Conservation (phyloP, 208 protist species). For the Entamoeba invadens region DNA sequence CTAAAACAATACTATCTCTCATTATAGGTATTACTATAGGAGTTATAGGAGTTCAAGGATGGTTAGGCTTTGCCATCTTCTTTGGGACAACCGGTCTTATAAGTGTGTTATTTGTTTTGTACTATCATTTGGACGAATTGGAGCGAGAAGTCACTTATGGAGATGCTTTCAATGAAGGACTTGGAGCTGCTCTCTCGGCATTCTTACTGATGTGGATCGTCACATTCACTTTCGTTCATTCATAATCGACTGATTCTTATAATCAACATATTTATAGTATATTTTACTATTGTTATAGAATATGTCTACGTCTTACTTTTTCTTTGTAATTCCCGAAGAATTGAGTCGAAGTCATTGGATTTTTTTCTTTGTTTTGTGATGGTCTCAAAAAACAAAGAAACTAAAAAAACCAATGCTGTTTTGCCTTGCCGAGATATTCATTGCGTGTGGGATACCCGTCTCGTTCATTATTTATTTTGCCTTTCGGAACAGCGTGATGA, state of each 20-base stretch:
- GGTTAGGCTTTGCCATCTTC: neutral
- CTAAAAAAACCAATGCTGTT: neutral
- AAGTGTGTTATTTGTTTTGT: neutral
- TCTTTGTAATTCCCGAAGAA: too few species aligned
- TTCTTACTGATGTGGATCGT: neutral
- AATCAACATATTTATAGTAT: too few species aligned
- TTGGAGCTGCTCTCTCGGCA: neutral
- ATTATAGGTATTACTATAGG: neutral
- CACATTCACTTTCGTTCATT: neutral
- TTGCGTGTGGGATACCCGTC: neutral
- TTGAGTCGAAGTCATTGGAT: too few species aligned
- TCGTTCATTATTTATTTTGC: neutral
- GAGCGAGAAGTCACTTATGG: neutral
- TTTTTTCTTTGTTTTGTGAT: too few species aligned
- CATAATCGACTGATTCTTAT: neutral
- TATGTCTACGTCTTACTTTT: too few species aligned
- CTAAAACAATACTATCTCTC: neutral
- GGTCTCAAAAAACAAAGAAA: neutral
- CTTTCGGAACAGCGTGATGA: neutral
- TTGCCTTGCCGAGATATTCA: neutral
- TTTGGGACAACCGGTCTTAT: neutral
- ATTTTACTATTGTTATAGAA: too few species aligned
- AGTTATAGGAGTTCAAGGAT: neutral
- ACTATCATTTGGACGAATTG: neutral
- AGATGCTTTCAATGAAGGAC: neutral